phyloP scores from a whole-genome alignment of 2,329 filamentous ascomycete genomes.

The Zymoseptoria ardabiliae region DNA sequence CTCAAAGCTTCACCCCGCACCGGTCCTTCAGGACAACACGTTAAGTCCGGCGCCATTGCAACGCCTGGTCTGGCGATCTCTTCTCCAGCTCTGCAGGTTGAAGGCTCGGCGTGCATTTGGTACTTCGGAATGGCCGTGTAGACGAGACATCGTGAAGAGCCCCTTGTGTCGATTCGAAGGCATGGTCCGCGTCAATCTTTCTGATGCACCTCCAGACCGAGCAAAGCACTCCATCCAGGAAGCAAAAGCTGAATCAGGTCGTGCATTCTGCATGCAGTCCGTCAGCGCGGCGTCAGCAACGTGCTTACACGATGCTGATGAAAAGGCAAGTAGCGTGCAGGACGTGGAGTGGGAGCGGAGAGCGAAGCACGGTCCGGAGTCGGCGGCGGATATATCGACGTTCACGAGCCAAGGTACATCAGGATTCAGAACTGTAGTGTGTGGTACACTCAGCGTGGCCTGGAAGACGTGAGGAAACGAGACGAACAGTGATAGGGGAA shows the following conservation, averaged over 20 bases:
- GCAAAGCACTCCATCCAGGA: background rate
- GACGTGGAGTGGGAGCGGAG: background rate
- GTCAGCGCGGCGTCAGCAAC: background rate
- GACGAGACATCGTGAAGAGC: too few species aligned
- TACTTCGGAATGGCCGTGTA: too few species aligned
- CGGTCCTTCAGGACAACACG: background rate
- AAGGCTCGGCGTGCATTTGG: background rate
- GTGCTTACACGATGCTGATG: background rate
- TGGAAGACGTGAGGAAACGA: too few species aligned
- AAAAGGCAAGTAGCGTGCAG: background rate
- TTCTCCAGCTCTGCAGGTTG: background rate
- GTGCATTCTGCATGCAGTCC: background rate
- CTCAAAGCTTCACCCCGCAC: background rate
- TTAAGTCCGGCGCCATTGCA: background rate
- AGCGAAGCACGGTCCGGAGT: background rate
- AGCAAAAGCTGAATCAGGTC: background rate
- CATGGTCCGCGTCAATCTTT: background rate
- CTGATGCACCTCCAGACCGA: background rate
- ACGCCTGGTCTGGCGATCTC: background rate
- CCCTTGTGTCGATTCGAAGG: background rate
- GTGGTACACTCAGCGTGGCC: too few species aligned
- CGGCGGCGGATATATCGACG: background rate
- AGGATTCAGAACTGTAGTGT: too few species aligned
- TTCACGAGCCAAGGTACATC: too few species aligned
- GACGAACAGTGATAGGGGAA: too few species aligned